Conservation (phyloP, 139 green algal genomes). For the Asterochloris sp. region DNA sequence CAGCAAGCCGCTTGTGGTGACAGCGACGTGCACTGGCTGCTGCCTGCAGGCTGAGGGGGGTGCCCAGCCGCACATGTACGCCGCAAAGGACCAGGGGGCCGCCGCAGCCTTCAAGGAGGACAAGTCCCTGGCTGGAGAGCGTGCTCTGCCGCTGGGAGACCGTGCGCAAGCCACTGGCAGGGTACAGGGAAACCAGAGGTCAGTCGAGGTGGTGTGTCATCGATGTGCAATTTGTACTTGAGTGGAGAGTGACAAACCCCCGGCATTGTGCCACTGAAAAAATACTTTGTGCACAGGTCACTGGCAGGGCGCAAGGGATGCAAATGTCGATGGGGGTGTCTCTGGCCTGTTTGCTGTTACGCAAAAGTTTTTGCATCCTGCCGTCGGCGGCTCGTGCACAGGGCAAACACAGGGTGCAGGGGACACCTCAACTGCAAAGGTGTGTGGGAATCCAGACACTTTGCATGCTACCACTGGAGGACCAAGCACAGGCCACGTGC, state of each 20-base stretch:
- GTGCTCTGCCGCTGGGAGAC: slow-evolving; percentile 54
- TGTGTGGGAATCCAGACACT: too few species aligned
- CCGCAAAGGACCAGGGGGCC: slow-evolving; percentile 55
- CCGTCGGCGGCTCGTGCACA: too few species aligned
- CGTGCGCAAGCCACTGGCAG: slow-evolving; percentile 26
- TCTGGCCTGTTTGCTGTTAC: too few species aligned
- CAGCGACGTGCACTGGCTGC: not conserved
- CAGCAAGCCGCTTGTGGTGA: not conserved
- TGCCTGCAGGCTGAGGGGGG: not conserved
- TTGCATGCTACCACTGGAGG: too few species aligned
- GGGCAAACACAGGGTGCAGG: too few species aligned
- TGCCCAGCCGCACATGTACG: slow-evolving; percentile 65
- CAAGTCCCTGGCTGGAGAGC: slow-evolving; percentile 39
- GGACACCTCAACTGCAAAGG: too few species aligned
- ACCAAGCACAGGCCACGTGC: too few species aligned
- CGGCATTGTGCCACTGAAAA: not conserved
- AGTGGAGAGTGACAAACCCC: too few species aligned
- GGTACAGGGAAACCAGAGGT: not conserved
- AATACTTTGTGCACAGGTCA: not conserved
- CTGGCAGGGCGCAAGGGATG: not conserved
- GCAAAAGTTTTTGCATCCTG: too few species aligned
- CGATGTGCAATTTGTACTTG: not conserved
- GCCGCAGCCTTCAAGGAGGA: slow-evolving; percentile 57
- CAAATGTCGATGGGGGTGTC: too few species aligned
- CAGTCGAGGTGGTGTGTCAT: not conserved